These are phyloP conservation scores for Symbiodinium pilosum DNA, from an alignment of 73 alveolate species.

Conservation along the genomic window DNA sequence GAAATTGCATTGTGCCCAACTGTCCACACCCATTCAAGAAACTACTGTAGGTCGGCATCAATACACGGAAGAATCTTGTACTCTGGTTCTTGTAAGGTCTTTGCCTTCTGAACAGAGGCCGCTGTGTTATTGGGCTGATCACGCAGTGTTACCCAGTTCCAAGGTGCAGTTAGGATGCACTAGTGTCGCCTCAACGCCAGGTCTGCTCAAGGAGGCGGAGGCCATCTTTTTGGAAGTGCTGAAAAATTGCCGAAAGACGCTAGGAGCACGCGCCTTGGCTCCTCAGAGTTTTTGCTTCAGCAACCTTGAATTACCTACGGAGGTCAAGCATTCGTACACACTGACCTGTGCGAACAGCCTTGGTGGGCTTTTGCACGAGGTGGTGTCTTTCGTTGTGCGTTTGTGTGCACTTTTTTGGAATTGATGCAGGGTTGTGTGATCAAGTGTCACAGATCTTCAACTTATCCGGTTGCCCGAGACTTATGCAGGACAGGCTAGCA, in stretches of 20 bases:
- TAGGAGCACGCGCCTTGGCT: conserved; percentile 1
- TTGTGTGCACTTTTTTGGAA: too few relatives aligned
- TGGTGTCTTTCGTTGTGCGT: too few relatives aligned
- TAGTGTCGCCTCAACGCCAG: conserved; percentile 1
- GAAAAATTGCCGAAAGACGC: conserved; percentile 31
- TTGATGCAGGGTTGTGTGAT: too few relatives aligned
- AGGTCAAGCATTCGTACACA: conserved; percentile 56
- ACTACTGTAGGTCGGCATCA: too few relatives aligned
- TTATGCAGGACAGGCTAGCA: too few relatives aligned
- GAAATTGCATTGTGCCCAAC: not conserved
- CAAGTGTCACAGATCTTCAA: too few relatives aligned
- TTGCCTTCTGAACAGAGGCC: not conserved
- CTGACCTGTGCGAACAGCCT: conserved; percentile 56
- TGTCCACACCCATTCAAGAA: too few relatives aligned
- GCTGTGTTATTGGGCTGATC: too few relatives aligned
- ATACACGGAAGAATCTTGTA: too few relatives aligned
- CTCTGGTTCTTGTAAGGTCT: not conserved
- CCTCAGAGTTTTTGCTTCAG: not conserved
- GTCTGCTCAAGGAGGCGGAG: conserved; percentile 10
- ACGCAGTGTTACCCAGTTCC: too few relatives aligned
- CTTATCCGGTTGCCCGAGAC: too few relatives aligned
- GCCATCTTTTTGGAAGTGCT: conserved; percentile 25
- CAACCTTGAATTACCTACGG: not conserved
- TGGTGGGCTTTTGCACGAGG: conserved; percentile 51
- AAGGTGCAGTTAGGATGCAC: too few relatives aligned